Conservation (phyloP, 2,329 filamentous ascomycete genomes). For the Xylogone sp. region DNA sequence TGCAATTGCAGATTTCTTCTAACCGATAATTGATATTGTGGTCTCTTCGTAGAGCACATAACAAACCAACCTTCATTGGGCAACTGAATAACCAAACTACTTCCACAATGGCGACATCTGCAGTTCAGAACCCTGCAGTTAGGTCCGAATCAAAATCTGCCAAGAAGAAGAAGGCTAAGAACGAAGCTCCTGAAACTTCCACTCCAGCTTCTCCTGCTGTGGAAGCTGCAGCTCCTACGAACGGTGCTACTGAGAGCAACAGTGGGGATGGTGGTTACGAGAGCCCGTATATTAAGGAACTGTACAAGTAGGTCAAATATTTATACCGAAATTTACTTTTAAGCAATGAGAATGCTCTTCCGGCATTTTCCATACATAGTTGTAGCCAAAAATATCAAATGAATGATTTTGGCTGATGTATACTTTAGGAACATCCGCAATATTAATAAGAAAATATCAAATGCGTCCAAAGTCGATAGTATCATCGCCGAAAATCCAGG, state of each 20-base stretch:
- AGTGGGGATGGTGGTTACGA: slow-evolving; percentile 58
- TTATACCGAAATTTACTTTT: neutral
- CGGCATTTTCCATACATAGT: slow-evolving; percentile 12
- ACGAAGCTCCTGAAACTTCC: slow-evolving; percentile 51
- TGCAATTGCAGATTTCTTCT: neutral
- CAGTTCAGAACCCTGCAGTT: slow-evolving; percentile 59
- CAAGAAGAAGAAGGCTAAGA: slow-evolving; percentile 65
- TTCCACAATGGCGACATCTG: slow-evolving; percentile 57
- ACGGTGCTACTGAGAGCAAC: slow-evolving; percentile 36
- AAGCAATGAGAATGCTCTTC: neutral
- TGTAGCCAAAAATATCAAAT: slow-evolving; percentile 1
- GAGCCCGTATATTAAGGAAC: slow-evolving; percentile 78
- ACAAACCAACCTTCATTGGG: neutral
- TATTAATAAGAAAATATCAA: slow-evolving; percentile 83
- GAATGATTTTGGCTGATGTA: slow-evolving; percentile 13
- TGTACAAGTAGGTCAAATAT: slow-evolving; percentile 71
- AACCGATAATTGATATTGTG: neutral
- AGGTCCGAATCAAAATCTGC: slow-evolving; percentile 61
- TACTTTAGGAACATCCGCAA: slow-evolving; percentile 75
- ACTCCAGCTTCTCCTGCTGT: slow-evolving; percentile 37
- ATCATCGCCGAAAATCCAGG: slow-evolving; percentile 66
- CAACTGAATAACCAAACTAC: neutral
- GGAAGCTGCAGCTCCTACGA: slow-evolving; percentile 45
- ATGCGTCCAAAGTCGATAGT: slow-evolving; percentile 68
- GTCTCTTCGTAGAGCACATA: neutral